Evolutionary conservation across 257 asterid species (phyloP).

Genomic region (Primulina eburnea): DNA sequence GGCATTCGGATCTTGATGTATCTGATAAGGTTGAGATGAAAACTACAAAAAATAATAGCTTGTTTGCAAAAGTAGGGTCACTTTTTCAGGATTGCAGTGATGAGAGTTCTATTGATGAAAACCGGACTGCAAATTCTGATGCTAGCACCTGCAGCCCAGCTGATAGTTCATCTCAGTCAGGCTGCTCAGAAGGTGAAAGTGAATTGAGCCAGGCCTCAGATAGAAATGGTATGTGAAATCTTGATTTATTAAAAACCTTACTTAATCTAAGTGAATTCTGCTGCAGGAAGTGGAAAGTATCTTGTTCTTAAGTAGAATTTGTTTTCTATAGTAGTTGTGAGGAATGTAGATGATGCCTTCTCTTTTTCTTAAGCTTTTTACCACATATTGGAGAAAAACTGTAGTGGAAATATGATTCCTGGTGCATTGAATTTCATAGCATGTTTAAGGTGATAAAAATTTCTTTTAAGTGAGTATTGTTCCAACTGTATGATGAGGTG

Average conservation of each 20-base stretch:
- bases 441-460: conserved; percentile 15
- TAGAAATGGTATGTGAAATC: conserved; percentile 42
- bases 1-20: neutral
- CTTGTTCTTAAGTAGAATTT: neutral
- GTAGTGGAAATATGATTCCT: neutral
- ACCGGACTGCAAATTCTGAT: conserved; percentile 38
- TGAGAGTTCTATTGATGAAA: conserved; percentile 59
- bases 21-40: conserved; percentile 23
- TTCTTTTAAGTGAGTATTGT: conserved; percentile 10
- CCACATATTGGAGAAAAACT: neutral
- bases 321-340: neutral
- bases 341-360: conserved; percentile 2
- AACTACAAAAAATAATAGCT: conserved; percentile 37
- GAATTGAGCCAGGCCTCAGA: conserved; percentile 46
- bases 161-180: conserved; percentile 55
- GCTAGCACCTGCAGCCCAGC: conserved; percentile 46
- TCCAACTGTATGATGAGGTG: neutral
- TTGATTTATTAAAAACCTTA: neutral
- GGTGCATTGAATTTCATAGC: neutral
- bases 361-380: neutral
- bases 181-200: conserved; percentile 49
- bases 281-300: conserved; percentile 1
- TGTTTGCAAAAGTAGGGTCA: conserved; percentile 22
- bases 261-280: neutral
- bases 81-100: conserved; percentile 45